Conservation (phyloP, 2,329 filamentous ascomycete genomes). For the Aspergillus clavatus region DNA sequence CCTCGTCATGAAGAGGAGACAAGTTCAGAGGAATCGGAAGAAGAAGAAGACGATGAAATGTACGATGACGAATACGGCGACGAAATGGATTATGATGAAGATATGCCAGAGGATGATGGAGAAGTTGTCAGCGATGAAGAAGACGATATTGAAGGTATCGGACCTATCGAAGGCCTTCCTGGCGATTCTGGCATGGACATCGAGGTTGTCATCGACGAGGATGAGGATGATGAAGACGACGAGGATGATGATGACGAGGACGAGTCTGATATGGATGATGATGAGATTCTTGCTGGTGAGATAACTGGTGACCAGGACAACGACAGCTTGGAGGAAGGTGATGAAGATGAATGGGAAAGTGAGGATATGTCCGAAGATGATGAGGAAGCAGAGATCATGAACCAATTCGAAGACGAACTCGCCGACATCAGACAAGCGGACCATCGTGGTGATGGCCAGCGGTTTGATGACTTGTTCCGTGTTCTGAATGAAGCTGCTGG, state of each 20-base stretch:
- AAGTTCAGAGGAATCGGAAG: conserved; percentile 62
- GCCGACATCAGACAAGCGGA: conserved; percentile 38
- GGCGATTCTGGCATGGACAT: conserved; percentile 64
- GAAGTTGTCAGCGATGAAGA: conserved; percentile 87
- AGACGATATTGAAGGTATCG: conserved; percentile 76
- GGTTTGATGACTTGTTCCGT: conserved; percentile 45
- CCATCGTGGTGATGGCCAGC: conserved; percentile 39
- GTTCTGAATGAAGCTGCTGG: conserved; percentile 40
- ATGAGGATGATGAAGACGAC: conserved; percentile 60
- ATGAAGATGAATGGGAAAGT: conserved; percentile 48
- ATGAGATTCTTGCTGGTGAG: conserved; percentile 49
- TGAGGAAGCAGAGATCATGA: conserved; percentile 43
- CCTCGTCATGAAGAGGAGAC: conserved; percentile 75
- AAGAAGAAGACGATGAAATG: conserved; percentile 85
- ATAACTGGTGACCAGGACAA: conserved; percentile 54
- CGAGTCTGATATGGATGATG: conserved; percentile 57
- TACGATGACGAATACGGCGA: conserved; percentile 85
- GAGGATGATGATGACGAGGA: conserved; percentile 59
- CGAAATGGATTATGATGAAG: conserved; percentile 90
- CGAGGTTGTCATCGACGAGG: conserved; percentile 81
- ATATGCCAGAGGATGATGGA: conserved; percentile 70
- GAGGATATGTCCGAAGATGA: conserved; percentile 46
- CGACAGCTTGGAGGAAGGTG: conserved; percentile 44
- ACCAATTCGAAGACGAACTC: conserved; percentile 40
- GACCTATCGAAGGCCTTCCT: conserved; percentile 60